Conservation (phyloP, 345 rosid species). For the Murraya paniculata region DNA sequence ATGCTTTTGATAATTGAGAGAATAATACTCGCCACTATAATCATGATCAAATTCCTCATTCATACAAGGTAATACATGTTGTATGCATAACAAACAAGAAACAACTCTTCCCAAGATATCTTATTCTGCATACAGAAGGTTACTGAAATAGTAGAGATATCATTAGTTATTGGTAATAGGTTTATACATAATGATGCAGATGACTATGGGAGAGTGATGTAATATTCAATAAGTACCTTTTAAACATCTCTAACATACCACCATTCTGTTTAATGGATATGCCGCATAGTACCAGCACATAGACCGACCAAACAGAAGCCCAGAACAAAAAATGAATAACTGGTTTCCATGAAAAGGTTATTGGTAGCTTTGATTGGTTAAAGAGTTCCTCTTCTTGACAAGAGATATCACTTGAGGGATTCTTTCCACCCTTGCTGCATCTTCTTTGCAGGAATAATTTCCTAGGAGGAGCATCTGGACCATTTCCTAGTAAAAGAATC, state of each 20-base stretch:
- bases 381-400: slow-evolving; percentile 18
- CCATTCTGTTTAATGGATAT: slow-evolving; percentile 62
- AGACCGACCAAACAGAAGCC: slow-evolving; percentile 65
- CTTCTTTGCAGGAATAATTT: slow-evolving; percentile 54
- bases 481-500: slow-evolving; percentile 66
- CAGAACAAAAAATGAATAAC: slow-evolving; percentile 62
- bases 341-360: slow-evolving; percentile 54
- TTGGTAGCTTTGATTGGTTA: slow-evolving; percentile 26
- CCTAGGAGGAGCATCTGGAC: slow-evolving; percentile 82
- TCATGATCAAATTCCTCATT: not conserved
- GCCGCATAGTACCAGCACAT: slow-evolving; percentile 61
- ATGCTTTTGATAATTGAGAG: not conserved
- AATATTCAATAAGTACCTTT: slow-evolving; percentile 48
- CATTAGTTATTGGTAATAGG: not conserved
- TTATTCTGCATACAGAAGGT: not conserved
- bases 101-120: not conserved
- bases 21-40: not conserved
- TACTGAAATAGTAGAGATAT: not conserved
- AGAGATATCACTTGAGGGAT: slow-evolving; percentile 22
- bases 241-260: slow-evolving; percentile 77
- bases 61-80: not conserved
- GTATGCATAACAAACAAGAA: not conserved
- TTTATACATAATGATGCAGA: not conserved
- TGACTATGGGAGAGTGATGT: not conserved
- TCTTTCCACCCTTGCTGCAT: slow-evolving; percentile 26